Evolutionary conservation across 805 yeast genomes (phyloP).

Genomic region (Komagataella phaffii): DNA sequence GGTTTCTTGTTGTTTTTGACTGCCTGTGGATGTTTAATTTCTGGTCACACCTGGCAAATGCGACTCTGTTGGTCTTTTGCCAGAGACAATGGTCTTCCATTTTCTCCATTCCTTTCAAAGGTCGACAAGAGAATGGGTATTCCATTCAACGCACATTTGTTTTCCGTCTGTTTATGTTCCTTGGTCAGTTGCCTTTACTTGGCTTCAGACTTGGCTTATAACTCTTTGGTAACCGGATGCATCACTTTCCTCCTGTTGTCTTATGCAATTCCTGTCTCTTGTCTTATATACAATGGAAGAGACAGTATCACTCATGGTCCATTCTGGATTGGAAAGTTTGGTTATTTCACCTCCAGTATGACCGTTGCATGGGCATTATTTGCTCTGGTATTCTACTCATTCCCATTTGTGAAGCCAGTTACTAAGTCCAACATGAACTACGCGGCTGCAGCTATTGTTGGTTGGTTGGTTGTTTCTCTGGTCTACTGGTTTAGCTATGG

Average conservation of each 20-base stretch:
- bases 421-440: conserved; percentile 54
- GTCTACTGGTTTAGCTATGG: conserved; percentile 39
- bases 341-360: conserved; percentile 35
- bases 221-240: conserved; percentile 50
- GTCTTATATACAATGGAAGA: conserved; percentile 34
- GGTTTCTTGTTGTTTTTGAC: conserved; percentile 35
- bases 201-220: conserved; percentile 57
- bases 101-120: conserved; percentile 34
- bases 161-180: conserved; percentile 39
- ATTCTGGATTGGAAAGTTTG: conserved; percentile 50
- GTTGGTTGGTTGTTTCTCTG: conserved; percentile 27
- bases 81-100: conserved; percentile 50
- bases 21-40: conserved; percentile 44
- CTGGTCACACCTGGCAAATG: conserved; percentile 58
- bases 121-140: conserved; percentile 33
- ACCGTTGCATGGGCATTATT: conserved; percentile 45
- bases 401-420: conserved; percentile 55
- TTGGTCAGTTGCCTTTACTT: conserved; percentile 47
- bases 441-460: conserved; percentile 40
- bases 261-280: conserved; percentile 40
- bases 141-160: conserved; percentile 47
- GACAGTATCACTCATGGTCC: conserved; percentile 46
- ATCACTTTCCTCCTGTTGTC: conserved; percentile 44
- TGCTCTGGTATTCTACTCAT: conserved; percentile 45
- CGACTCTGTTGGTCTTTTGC: conserved; percentile 58